These are phyloP conservation scores for Fusarium piperis DNA, from an alignment of 2,329 filamentous ascomycete genomes.

Conservation along the genomic window DNA sequence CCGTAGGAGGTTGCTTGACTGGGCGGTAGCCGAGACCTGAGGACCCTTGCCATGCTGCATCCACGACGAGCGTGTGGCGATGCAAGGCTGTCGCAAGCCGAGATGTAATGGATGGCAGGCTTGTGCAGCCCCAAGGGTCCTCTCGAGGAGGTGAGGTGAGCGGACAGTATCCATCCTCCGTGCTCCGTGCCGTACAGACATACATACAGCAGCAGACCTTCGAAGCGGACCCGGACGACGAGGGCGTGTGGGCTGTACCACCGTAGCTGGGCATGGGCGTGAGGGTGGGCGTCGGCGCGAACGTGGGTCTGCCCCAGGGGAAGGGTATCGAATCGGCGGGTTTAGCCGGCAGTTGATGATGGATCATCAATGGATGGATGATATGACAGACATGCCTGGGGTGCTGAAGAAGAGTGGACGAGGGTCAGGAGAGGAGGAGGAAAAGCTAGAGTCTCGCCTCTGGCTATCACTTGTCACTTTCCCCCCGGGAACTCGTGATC, in stretches of 20 bases:
- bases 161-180: background rate
- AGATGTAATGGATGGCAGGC: constrained; percentile 11
- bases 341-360: constrained; percentile 20
- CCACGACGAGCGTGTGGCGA: constrained; percentile 21
- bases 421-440: constrained; percentile 1
- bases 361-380: background rate
- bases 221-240: constrained; percentile 5
- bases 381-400: constrained; percentile 17
- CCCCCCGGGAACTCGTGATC: constrained; percentile 9
- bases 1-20: constrained; percentile 21
- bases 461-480: constrained; percentile 30
- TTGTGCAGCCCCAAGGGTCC: constrained; percentile 15
- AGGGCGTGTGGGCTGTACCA: constrained; percentile 14
- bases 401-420: constrained; percentile 19
- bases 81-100: constrained; percentile 3
- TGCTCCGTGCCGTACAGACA: background rate
- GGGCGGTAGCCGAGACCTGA: constrained; percentile 30
- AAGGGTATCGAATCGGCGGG: constrained; percentile 37
- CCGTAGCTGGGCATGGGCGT: background rate
- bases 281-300: background rate
- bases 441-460: constrained; percentile 21
- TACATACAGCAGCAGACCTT: background rate
- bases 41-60: constrained; percentile 19
- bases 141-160: background rate
- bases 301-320: constrained; percentile 32